phyloP scores from a whole-genome alignment of 768 basidiomycete species.

The Neoboletus magnificus region DNA sequence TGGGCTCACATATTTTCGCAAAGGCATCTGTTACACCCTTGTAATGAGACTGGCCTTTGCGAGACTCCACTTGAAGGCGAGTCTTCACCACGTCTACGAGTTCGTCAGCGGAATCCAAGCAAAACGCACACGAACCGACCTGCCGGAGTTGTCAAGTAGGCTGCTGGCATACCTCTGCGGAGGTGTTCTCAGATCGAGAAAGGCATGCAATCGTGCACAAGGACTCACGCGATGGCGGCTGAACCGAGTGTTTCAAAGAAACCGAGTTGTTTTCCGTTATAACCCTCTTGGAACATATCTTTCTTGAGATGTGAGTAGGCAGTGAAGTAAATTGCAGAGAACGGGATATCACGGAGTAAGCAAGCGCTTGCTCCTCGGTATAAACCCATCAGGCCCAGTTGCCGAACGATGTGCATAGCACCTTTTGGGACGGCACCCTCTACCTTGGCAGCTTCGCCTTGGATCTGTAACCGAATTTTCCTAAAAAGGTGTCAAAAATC shows the following conservation, averaged over 20 bases:
- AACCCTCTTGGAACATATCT: slow-evolving; percentile 93
- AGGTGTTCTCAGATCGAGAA: slow-evolving; percentile 28
- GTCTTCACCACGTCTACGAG: slow-evolving; percentile 93
- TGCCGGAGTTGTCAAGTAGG: slow-evolving; percentile 88
- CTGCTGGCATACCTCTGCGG: slow-evolving; percentile 93
- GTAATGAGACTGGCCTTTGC: slow-evolving; percentile 88
- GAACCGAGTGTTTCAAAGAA: slow-evolving; percentile 86
- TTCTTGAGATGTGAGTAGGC: slow-evolving; percentile 88
- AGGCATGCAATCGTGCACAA: slow-evolving; percentile 12
- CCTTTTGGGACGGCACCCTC: slow-evolving; percentile 81
- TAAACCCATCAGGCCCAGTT: slow-evolving; percentile 87
- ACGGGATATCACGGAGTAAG: slow-evolving; percentile 92
- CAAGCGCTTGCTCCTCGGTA: slow-evolving; percentile 95
- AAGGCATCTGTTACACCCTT: slow-evolving; percentile 89
- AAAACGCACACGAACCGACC: slow-evolving; percentile 43
- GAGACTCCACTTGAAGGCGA: slow-evolving; percentile 87
- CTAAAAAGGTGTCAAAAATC: slow-evolving; percentile 35
- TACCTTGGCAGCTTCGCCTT: slow-evolving; percentile 88
- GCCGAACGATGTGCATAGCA: slow-evolving; percentile 88
- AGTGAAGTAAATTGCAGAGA: slow-evolving; percentile 91
- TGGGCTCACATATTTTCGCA: slow-evolving; percentile 74
- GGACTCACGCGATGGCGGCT: slow-evolving; percentile 76
- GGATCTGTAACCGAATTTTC: slow-evolving; percentile 92
- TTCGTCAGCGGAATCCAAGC: slow-evolving; percentile 15
- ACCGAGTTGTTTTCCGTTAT: slow-evolving; percentile 88